Percentiles rank a stretch among this genome's conserved stretches.
These are phyloP conservation scores for Globisporangium echinulatum DNA, from an alignment of 352 stramenopile species.

Conservation along the genomic window DNA sequence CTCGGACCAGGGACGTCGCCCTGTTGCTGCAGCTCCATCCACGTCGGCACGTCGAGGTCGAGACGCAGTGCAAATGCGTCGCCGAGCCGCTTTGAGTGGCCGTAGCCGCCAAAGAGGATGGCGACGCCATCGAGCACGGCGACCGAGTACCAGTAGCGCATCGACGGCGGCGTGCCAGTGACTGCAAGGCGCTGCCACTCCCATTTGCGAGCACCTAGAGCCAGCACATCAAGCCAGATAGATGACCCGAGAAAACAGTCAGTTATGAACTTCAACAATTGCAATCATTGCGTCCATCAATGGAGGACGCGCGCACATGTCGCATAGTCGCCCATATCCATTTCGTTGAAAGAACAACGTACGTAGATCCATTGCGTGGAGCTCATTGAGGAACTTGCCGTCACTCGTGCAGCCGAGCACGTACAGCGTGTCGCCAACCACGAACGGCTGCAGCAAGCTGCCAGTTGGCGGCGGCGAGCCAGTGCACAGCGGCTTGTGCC, in stretches of 20 bases:
- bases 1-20: conserved; percentile 37
- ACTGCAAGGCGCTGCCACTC: conserved; percentile 44
- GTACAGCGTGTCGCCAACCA: conserved; percentile 40
- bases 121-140: conserved; percentile 30
- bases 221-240: neutral
- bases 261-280: neutral
- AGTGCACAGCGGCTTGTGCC: conserved; percentile 26
- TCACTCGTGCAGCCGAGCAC: conserved; percentile 51
- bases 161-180: conserved; percentile 36
- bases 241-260: neutral
- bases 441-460: conserved; percentile 47
- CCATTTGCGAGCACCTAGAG: conserved; percentile 32
- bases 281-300: neutral
- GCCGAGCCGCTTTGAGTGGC: conserved; percentile 36
- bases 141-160: conserved; percentile 62
- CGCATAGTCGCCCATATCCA: neutral
- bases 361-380: conserved; percentile 46
- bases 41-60: conserved; percentile 34
- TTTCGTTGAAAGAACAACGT: conserved; percentile 13
- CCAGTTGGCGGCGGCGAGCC: conserved; percentile 31
- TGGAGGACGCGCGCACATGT: neutral
- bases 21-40: conserved; percentile 31
- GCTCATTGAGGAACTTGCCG: conserved; percentile 51
- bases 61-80: conserved; percentile 57
- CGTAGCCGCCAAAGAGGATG: conserved; percentile 52